A percentile compares a stretch with the other conserved stretches of the same genome.
These are phyloP conservation scores for Penicillium hordei DNA, from an alignment of 2,329 filamentous ascomycete species.

Conservation along the genomic window DNA sequence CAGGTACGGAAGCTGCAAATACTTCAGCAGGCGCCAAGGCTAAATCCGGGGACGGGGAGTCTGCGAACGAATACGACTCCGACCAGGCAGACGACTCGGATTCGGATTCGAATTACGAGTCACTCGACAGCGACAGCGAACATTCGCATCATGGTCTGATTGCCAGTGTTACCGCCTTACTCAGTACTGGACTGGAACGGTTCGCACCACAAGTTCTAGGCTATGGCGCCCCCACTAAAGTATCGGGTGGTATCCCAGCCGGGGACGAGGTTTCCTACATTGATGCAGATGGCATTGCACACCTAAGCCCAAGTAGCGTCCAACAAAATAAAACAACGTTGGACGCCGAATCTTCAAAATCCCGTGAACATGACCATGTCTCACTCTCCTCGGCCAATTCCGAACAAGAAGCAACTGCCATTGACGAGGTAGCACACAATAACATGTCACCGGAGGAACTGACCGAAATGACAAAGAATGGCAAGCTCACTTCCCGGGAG, in stretches of 20 bases:
- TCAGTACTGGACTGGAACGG: constrained; percentile 50
- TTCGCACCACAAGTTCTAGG: constrained; percentile 53
- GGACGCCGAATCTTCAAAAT: neutral
- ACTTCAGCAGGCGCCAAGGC: neutral
- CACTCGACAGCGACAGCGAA: constrained; percentile 17
- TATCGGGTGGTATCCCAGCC: constrained; percentile 11
- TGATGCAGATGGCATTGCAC: neutral
- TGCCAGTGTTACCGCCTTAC: constrained; percentile 36
- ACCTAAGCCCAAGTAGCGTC: neutral
- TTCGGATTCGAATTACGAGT: constrained; percentile 19
- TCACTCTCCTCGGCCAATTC: constrained; percentile 24
- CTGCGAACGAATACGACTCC: constrained; percentile 5
- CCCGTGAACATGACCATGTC: constrained; percentile 16
- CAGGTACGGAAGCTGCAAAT: neutral
- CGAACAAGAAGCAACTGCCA: constrained; percentile 16
- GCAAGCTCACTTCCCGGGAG: constrained; percentile 39
- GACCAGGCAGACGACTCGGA: constrained; percentile 20
- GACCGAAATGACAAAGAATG: constrained; percentile 30
- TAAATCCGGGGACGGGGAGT: neutral
- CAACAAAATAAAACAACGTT: neutral
- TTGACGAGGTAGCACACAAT: constrained; percentile 22
- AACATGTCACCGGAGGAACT: constrained; percentile 25
- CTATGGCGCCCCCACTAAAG: constrained; percentile 43
- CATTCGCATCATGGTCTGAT: constrained; percentile 37
- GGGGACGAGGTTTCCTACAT: neutral